Conservation (phyloP, 139 green algal genomes). For the Edaphochlamys debaryana region DNA sequence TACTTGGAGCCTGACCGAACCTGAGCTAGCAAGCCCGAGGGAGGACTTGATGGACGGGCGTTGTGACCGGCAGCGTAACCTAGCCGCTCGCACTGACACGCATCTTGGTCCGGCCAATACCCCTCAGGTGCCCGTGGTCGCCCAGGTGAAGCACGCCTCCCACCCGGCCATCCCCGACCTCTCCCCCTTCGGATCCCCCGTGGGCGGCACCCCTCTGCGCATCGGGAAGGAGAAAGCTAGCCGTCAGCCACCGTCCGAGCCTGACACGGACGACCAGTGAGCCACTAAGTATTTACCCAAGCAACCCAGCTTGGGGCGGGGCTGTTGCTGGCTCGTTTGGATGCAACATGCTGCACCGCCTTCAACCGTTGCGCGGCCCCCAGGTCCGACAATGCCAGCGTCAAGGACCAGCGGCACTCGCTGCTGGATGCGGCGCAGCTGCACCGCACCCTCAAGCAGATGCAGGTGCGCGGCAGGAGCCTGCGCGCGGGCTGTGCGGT, state of each 20-base stretch:
- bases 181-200: slow-evolving; percentile 24
- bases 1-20: not conserved
- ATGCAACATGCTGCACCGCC: not conserved
- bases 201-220: not conserved
- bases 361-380: too few species aligned
- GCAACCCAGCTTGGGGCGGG: not conserved
- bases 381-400: slow-evolving; percentile 29
- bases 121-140: not conserved
- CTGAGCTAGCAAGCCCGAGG: not conserved
- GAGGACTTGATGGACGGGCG: not conserved
- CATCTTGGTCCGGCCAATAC: too few species aligned
- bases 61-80: not conserved
- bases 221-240: not conserved
- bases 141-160: not conserved
- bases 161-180: not conserved
- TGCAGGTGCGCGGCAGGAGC: not conserved
- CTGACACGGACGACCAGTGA: not conserved
- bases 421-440: slow-evolving; percentile 1
- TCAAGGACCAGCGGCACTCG: slow-evolving; percentile 27
- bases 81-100: too few species aligned
- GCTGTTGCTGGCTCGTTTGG: not conserved
- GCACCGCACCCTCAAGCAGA: slow-evolving; percentile 22
- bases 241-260: not conserved
- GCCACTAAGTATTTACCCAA: not conserved
- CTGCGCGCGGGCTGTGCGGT: too few species aligned